These are phyloP conservation scores for Mycothermus thermophilus DNA, from an alignment of 495 filamentous ascomycete species.

Conservation along the genomic window DNA sequence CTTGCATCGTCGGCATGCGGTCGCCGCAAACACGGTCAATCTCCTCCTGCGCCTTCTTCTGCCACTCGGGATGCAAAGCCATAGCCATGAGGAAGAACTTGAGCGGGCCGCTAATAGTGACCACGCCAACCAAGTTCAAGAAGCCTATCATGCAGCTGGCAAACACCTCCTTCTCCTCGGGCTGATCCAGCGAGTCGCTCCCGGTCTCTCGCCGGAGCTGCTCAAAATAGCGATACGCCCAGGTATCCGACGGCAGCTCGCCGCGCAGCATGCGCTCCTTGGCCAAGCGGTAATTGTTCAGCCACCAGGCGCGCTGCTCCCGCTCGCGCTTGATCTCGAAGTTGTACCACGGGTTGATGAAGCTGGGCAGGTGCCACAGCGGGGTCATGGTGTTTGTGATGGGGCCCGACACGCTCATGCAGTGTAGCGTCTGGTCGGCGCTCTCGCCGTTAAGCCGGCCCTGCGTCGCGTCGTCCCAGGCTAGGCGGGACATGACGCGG, in stretches of 20 bases:
- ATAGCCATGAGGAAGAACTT: conserved; percentile 39
- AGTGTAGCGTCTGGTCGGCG: conserved; percentile 32
- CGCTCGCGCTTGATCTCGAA: conserved; percentile 29
- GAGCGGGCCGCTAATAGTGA: conserved; percentile 33
- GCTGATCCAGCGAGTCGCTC: conserved; percentile 23
- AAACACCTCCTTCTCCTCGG: conserved; percentile 28
- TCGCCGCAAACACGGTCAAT: conserved; percentile 45
- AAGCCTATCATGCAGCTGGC: conserved; percentile 37
- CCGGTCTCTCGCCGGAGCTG: conserved; percentile 27
- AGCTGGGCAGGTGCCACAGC: conserved; percentile 27
- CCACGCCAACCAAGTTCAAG: conserved; percentile 32
- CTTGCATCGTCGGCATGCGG: conserved; percentile 33
- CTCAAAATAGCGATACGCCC: conserved; percentile 34
- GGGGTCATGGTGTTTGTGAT: conserved; percentile 35
- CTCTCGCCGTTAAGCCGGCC: conserved; percentile 29
- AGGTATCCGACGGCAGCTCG: conserved; percentile 28
- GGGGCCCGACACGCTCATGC: conserved; percentile 36
- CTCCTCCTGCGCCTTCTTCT: conserved; percentile 40
- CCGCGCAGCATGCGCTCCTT: conserved; percentile 26
- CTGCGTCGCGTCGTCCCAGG: conserved; percentile 34
- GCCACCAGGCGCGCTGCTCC: conserved; percentile 32
- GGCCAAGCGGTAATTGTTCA: conserved; percentile 25
- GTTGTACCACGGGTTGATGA: conserved; percentile 32
- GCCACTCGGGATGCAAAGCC: conserved; percentile 33
- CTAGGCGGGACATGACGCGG: conserved; percentile 33